phyloP scores from a whole-genome alignment of 2,329 filamentous ascomycete genomes.

The Chaetomium sp. region DNA sequence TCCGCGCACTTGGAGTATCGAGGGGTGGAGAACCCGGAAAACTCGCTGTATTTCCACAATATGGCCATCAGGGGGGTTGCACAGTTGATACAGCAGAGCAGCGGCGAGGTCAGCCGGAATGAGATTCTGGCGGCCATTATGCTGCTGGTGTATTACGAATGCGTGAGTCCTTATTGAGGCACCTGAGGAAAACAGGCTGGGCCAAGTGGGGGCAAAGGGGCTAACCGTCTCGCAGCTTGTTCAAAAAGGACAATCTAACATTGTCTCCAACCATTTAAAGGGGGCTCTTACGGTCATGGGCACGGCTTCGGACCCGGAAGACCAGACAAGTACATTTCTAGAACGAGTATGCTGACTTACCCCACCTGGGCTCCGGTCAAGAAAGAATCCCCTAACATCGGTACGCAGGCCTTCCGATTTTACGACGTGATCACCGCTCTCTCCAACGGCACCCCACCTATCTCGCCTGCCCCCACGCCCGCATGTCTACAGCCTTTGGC shows the following conservation, averaged over 20 bases:
- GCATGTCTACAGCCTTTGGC: slow-evolving; percentile 42
- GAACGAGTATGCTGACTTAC: slow-evolving; percentile 43
- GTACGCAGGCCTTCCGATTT: slow-evolving; percentile 52
- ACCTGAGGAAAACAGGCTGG: not conserved
- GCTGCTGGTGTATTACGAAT: slow-evolving; percentile 57
- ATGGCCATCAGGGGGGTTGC: slow-evolving; percentile 53
- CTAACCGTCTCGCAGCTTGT: slow-evolving; percentile 43
- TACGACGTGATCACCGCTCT: slow-evolving; percentile 60
- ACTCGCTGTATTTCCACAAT: slow-evolving; percentile 54
- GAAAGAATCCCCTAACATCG: not conserved
- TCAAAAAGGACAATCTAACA: slow-evolving; percentile 51
- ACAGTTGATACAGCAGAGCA: slow-evolving; percentile 49
- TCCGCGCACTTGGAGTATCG: slow-evolving; percentile 75
- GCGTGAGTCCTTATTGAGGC: slow-evolving; percentile 37
- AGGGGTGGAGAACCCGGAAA: slow-evolving; percentile 46
- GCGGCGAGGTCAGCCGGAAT: slow-evolving; percentile 44
- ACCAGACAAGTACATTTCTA: slow-evolving; percentile 50
- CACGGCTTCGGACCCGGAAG: slow-evolving; percentile 37
- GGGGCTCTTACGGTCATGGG: slow-evolving; percentile 57
- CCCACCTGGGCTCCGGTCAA: not conserved
- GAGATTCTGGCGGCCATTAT: slow-evolving; percentile 57
- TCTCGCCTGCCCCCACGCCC: slow-evolving; percentile 44
- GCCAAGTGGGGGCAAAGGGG: not conserved
- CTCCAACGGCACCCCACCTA: slow-evolving; percentile 52
- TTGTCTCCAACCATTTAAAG: slow-evolving; percentile 55